Base-by-base conservation (phyloP, 2,329 filamentous ascomycete species). In the Fusarium nisikadoi region DNA sequence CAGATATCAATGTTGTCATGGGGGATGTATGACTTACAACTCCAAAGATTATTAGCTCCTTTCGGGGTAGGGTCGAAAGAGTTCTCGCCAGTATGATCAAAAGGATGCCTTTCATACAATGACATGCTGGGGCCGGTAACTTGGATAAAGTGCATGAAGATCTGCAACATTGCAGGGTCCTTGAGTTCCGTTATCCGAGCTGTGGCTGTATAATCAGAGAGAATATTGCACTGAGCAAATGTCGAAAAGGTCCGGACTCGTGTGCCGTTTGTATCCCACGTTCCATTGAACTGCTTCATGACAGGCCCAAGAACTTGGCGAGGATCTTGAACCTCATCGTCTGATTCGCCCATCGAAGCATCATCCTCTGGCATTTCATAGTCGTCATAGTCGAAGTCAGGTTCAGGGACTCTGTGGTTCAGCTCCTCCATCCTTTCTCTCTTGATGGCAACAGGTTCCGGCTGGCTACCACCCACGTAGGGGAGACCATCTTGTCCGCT, bases 61-160 rank as follows among this genome's bases (percentile, higher is more conserved):
- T 86, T 86, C 6, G 91, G 88, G 3, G 93, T 86, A 1, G 88
- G 84, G 14, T 85, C 84, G 49, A 91, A 91, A 35, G 93, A 86
- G 11, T 76, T 76, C 49, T 77, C 78, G 33, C 91, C 87, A 2
- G 90, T 88, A 3, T 93, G 88, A 76, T 95, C 93, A 61, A 91
- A 88, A 5, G 93, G 91, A 79, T 95, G 91, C 58, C 95, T 88
- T 81, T 98, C 95, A 79, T 94, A 97, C 33, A 97, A 87, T 3
- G 95, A 97, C 78, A 98, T 89, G 72, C 90, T 93, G 2, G 94
- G 93, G 0, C 92, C 95, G 5, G 94, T 97, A 11, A 96, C 92
- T 74, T 94, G 92, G 50, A 98, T 90, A 80, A 98, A 98, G 81
- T 98, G 94, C 80, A 92, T 92, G 80, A 98, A 98, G 11, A 97